phyloP scores from a whole-genome alignment of 164 flowering plant species.

The Cinnamomum chago region DNA sequence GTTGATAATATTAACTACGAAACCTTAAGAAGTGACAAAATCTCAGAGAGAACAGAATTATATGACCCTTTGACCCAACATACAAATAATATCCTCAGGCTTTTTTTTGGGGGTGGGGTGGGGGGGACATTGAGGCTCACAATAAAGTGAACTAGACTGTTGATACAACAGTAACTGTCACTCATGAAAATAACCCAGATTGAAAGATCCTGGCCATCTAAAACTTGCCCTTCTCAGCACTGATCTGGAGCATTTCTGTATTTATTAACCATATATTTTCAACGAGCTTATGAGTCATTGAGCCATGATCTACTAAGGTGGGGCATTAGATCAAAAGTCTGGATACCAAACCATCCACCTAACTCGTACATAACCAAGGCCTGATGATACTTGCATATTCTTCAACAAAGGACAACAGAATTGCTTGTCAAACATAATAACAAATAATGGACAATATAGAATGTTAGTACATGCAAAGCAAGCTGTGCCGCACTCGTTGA shows the following conservation, averaged over 20 bases:
- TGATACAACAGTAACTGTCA: too few species aligned
- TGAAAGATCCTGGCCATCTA: too few species aligned
- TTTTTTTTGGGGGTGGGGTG: too few species aligned
- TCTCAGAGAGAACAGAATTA: neutral
- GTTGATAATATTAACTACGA: too few species aligned
- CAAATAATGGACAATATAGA: neutral
- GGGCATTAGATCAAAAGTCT: neutral
- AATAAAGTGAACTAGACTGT: too few species aligned
- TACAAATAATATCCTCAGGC: neutral
- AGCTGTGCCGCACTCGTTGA: slow-evolving; percentile 63
- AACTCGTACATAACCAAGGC: neutral
- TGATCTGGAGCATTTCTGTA: too few species aligned
- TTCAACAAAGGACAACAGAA: neutral
- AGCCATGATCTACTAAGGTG: neutral
- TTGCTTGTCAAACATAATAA: neutral
- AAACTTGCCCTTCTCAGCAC: too few species aligned
- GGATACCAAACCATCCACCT: neutral
- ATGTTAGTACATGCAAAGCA: slow-evolving; percentile 62
- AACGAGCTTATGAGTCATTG: neutral
- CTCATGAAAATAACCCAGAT: too few species aligned
- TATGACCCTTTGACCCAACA: neutral
- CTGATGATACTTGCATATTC: neutral
- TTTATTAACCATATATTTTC: too few species aligned
- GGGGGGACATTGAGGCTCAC: too few species aligned
- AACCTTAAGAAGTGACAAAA: neutral